Evolutionary conservation across 345 rosid genomes (phyloP).

Genomic region (Lenwebbia sp.): DNA sequence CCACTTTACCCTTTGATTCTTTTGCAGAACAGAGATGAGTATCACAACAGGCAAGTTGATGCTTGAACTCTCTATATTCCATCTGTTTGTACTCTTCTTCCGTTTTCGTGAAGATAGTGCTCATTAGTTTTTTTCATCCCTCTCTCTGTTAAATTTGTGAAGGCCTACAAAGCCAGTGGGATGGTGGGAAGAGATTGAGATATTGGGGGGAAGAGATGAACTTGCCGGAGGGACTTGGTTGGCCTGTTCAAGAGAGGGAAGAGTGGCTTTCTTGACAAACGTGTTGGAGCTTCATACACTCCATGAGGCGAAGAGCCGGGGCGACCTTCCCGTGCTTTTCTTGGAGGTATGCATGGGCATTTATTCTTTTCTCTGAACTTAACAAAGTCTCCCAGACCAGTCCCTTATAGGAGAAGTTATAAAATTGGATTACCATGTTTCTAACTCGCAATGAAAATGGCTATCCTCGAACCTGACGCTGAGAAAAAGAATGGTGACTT

Average conservation of each 20-base stretch:
- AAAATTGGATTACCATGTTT: background rate
- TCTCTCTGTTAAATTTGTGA: background rate
- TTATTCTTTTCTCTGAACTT: background rate
- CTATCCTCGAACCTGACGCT: background rate
- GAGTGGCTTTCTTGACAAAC: conserved; percentile 54
- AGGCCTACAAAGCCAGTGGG: conserved; percentile 51
- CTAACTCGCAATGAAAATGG: background rate
- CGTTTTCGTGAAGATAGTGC: background rate
- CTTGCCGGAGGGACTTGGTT: conserved; percentile 68
- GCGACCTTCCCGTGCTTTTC: conserved; percentile 60
- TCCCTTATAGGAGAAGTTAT: background rate
- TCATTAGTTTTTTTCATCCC: background rate
- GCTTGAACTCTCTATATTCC: background rate
- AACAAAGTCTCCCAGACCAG: background rate
- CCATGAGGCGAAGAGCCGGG: conserved; percentile 46
- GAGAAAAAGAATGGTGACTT: background rate
- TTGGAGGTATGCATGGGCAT: conserved; percentile 25
- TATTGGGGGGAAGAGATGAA: conserved; percentile 50
- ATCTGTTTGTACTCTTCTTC: background rate
- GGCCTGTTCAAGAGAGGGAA: conserved; percentile 50
- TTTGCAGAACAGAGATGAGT: conserved; percentile 59
- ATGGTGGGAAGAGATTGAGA: conserved; percentile 51
- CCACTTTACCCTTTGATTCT: conserved; percentile 51
- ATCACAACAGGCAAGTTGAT: conserved; percentile 42
- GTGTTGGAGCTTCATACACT: conserved; percentile 50